Evolutionary conservation across 495 filamentous ascomycete genomes (phyloP).

Genomic region (Melanomma pulvis-pyrius): DNA sequence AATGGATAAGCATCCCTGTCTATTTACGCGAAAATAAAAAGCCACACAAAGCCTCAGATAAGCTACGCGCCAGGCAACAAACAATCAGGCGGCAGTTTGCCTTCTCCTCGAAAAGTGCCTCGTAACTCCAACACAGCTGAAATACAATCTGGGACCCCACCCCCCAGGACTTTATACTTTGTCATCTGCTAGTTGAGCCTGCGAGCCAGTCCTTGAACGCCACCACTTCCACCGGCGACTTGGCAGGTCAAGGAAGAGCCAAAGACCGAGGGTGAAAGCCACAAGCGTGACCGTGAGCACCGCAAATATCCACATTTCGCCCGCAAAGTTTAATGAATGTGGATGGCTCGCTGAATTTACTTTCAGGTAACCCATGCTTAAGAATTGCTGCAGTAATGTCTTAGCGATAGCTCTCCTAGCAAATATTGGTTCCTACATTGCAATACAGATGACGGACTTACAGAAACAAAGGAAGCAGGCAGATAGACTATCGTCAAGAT

Average conservation of each 20-base stretch:
- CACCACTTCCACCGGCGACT: neutral
- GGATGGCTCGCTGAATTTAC: slow-evolving; percentile 13
- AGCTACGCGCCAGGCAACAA: neutral
- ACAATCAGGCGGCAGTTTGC: neutral
- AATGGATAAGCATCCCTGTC: neutral
- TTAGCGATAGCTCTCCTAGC: neutral
- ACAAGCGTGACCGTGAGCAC: slow-evolving; percentile 10
- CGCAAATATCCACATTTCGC: slow-evolving; percentile 27
- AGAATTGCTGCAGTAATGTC: slow-evolving; percentile 11
- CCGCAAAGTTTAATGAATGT: slow-evolving; percentile 8
- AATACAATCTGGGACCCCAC: neutral
- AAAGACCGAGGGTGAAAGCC: slow-evolving; percentile 15
- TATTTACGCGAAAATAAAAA: neutral
- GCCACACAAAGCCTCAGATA: neutral
- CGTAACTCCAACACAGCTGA: neutral
- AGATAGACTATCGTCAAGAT: slow-evolving; percentile 23
- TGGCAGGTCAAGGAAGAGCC: slow-evolving; percentile 8
- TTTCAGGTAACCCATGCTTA: slow-evolving; percentile 24
- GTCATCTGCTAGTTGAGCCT: neutral
- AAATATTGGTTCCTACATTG: too few relatives aligned
- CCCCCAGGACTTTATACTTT: neutral
- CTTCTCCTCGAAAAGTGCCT: neutral
- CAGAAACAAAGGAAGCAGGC: slow-evolving; percentile 23
- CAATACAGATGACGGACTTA: too few relatives aligned
- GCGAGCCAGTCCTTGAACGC: neutral